Evolutionary conservation across 2,329 filamentous ascomycete genomes (phyloP).

Genomic region (Fusarium ambrosium): DNA sequence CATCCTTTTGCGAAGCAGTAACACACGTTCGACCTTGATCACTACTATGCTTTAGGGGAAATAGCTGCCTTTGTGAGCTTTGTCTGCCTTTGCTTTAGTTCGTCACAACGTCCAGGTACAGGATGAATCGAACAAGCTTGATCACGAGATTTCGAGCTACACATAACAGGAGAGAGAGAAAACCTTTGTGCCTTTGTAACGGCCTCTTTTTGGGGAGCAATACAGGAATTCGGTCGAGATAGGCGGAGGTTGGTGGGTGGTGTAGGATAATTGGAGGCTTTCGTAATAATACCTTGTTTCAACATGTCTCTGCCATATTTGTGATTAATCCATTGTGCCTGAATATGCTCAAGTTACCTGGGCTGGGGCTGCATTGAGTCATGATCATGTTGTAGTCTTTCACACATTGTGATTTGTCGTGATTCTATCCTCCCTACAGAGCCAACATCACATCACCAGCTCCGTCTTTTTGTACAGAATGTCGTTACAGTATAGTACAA

Average conservation of each 20-base stretch:
- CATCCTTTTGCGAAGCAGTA: background rate
- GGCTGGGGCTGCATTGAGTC: background rate
- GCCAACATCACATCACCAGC: slow-evolving; percentile 6
- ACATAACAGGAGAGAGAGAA: background rate
- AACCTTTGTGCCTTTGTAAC: background rate
- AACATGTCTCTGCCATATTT: slow-evolving; percentile 12
- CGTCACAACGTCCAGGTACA: background rate
- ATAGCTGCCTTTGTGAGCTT: background rate
- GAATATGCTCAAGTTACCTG: background rate
- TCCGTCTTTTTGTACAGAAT: slow-evolving; percentile 42
- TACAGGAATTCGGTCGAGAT: slow-evolving; percentile 18
- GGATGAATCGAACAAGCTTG: background rate
- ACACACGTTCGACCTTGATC: background rate
- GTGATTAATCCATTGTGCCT: background rate
- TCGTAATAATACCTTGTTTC: slow-evolving; percentile 24
- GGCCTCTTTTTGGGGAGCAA: slow-evolving; percentile 18
- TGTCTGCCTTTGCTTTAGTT: background rate
- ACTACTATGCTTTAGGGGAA: background rate
- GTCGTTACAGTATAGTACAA: slow-evolving; percentile 52
- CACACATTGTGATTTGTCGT: slow-evolving; percentile 21
- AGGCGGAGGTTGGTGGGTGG: slow-evolving; percentile 10
- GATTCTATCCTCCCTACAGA: slow-evolving; percentile 12
- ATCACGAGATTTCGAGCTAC: background rate
- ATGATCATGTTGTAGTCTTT: slow-evolving; percentile 5
- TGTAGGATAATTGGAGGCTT: slow-evolving; percentile 41